Percentiles rank a stretch among this genome's conserved stretches.
Evolutionary conservation across 352 stramenopile genomes (phyloP).

Genomic region (Phytophthora aleatoria): DNA sequence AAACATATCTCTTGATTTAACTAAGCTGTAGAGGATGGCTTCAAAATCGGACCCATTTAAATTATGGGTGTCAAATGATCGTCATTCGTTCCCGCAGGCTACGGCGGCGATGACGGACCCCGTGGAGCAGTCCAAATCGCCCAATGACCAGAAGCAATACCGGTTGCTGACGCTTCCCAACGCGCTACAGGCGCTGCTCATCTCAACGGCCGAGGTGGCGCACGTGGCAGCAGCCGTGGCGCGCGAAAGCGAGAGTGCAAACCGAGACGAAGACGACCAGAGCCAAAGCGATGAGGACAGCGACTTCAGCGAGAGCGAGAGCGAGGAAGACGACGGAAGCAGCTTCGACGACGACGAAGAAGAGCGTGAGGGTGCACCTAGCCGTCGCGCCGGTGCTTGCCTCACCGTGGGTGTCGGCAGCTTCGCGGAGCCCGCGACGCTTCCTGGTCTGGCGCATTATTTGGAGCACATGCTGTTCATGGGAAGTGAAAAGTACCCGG

Average conservation of each 20-base stretch:
- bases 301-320: slow-evolving; percentile 39
- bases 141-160: slow-evolving; percentile 88
- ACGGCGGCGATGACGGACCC: slow-evolving; percentile 29
- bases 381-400: slow-evolving; percentile 59
- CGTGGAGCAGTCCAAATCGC: slow-evolving; percentile 72
- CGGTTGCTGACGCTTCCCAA: slow-evolving; percentile 81
- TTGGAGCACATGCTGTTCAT: slow-evolving; percentile 98
- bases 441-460: slow-evolving; percentile 90
- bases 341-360: slow-evolving; percentile 50
- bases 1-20: not conserved
- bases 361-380: slow-evolving; percentile 25
- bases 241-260: slow-evolving; percentile 34
- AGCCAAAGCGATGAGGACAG: slow-evolving; percentile 14
- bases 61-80: not conserved
- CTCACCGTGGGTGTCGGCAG: slow-evolving; percentile 74
- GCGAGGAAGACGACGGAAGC: slow-evolving; percentile 35
- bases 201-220: slow-evolving; percentile 58
- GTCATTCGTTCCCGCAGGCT: slow-evolving; percentile 4
- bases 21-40: not conserved
- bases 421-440: slow-evolving; percentile 69
- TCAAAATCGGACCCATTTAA: not conserved
- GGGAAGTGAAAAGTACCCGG: slow-evolving; percentile 91
- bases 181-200: slow-evolving; percentile 74
- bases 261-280: slow-evolving; percentile 31
- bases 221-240: slow-evolving; percentile 34